Evolutionary conservation across 306 rosid species (phyloP).

Genomic region (Cicer yamashitae): DNA sequence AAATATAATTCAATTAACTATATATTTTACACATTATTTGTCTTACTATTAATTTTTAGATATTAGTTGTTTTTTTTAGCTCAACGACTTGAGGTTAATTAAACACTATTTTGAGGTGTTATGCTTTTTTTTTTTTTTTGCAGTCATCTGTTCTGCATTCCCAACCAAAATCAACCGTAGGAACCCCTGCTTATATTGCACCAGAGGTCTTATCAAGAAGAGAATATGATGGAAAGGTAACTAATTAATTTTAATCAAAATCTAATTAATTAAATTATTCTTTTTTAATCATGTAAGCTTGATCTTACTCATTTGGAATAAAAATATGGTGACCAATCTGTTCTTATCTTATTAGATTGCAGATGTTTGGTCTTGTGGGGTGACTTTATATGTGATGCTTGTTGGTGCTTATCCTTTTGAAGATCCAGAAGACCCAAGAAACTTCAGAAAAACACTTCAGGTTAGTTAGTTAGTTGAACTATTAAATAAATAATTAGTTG

Average conservation of each 20-base stretch:
- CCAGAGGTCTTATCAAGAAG: constrained; percentile 89
- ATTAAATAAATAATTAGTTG: constrained; percentile 3
- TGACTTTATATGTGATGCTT: constrained; percentile 96
- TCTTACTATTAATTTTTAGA: too few species aligned
- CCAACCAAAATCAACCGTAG: constrained; percentile 98
- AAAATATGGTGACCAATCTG: constrained; percentile 38
- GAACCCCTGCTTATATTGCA: constrained; percentile 99
- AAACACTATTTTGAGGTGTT: constrained; percentile 12
- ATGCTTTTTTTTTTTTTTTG: not conserved
- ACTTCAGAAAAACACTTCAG: constrained; percentile 95
- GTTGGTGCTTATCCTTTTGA: constrained; percentile 99
- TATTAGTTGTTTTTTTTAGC: too few species aligned
- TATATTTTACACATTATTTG: too few species aligned
- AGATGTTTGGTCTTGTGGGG: constrained; percentile 99
- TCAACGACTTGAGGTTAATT: not conserved
- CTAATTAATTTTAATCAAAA: not conserved
- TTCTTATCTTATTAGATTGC: constrained; percentile 69
- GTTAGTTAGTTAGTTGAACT: constrained; percentile 53
- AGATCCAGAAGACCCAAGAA: constrained; percentile 94
- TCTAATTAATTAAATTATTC: not conserved
- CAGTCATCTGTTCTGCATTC: constrained; percentile 97
- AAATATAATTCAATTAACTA: too few species aligned
- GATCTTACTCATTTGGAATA: constrained; percentile 35
- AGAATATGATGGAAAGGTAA: constrained; percentile 94
- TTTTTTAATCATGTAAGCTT: not conserved